Evolutionary conservation across 345 rosid species (phyloP), one percentile per base, ranked within the genome.

Genomic region (Citrus australasica): DNA sequence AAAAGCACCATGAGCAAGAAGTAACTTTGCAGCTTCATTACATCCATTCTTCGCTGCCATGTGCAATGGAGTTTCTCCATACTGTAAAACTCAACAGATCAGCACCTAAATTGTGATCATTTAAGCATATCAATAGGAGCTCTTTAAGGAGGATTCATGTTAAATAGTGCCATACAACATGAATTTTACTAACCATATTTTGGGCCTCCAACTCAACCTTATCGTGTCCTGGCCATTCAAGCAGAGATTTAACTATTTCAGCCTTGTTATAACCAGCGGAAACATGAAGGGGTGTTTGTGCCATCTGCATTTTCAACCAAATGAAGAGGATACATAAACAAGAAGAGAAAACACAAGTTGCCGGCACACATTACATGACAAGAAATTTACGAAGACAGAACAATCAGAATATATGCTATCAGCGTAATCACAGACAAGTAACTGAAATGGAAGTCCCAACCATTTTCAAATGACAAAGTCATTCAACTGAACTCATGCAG

Each of bases 41-140:
- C 97, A 87, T 33, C 99, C 99, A 69, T 93, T 97, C 92, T 97
- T 97, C 35, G 98, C 97, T 33, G 98, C 98, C 98, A 97, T 97
- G 83, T 97, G 99, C 89, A 97, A 87, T 10, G 99, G 98, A 82
- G 98, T 97, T 84, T 97, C 99, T 75, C 99, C 99, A 81, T 92
- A 94, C 99, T 97, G 84, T 82, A 86, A 78, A 64, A 33, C 28
- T 71, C 69, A 73, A 67, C 53, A 77, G n/a, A 70, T 70, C 35
- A 24, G n/a, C 51, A 63, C 55, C 55, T 77, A 78, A 28, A 63
- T 81, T 69, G 46, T 76, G 48, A 70, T 64, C 56, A 79, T 63
- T 42, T 53, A 17, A 53, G 48, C 24, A 48, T 42, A 55, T 67
- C 56, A 61, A 78, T 19, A 81, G 72, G 55, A 69, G 19, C 59